Conservation (phyloP, 306 rosid species). For the Sphenostylis stenocarpa region DNA sequence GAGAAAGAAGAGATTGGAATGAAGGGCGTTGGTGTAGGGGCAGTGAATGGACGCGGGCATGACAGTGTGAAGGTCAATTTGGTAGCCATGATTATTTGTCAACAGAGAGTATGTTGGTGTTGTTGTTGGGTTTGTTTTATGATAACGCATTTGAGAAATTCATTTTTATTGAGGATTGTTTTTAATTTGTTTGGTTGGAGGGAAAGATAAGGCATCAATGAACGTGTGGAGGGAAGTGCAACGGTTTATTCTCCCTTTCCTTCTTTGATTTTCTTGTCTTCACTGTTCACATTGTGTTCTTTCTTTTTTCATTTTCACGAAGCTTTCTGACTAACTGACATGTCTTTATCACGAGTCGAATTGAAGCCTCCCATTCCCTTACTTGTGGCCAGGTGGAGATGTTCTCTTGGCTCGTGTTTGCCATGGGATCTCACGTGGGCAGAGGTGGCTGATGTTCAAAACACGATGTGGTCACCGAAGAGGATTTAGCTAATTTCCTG, state of each 20-base stretch:
- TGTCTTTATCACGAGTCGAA: background rate
- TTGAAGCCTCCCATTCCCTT: background rate
- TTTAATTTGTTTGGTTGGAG: constrained; percentile 38
- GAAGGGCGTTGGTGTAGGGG: constrained; percentile 34
- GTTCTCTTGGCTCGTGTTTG: background rate
- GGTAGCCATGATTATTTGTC: constrained; percentile 54
- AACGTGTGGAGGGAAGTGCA: constrained; percentile 61
- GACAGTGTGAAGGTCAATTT: constrained; percentile 58
- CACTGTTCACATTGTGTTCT: background rate
- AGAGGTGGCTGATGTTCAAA: background rate
- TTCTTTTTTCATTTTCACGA: constrained; percentile 6
- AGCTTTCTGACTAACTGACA: constrained; percentile 26
- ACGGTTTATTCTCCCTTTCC: constrained; percentile 18
- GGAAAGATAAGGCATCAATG: constrained; percentile 56
- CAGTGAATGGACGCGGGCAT: constrained; percentile 42
- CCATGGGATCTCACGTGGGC: constrained; percentile 5
- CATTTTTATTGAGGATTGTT: background rate
- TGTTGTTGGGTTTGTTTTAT: background rate
- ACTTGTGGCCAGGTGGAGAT: background rate
- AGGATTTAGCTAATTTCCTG: background rate
- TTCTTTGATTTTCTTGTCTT: background rate
- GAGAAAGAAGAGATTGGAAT: constrained; percentile 38
- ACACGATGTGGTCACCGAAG: background rate
- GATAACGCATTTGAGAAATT: background rate
- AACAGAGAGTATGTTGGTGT: background rate